Percentiles rank a stretch among this genome's conserved stretches.
Conservation (phyloP, 2,329 filamentous ascomycete genomes). For the Chlorencoelia australis region DNA sequence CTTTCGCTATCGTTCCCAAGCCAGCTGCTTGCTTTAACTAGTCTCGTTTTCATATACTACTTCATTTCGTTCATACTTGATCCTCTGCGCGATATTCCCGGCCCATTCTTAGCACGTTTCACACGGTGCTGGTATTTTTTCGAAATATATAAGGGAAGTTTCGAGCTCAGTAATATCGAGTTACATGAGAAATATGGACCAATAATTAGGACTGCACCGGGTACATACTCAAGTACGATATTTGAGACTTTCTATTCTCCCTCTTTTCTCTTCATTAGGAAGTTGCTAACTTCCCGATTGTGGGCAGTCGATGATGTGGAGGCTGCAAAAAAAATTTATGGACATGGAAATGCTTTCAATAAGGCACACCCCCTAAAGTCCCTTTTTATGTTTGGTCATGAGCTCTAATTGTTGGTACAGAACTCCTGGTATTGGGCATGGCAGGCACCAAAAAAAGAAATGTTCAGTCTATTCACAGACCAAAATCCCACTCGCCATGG, state of each 20-base stretch:
- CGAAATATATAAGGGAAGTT: constrained; percentile 15
- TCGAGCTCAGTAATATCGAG: constrained; percentile 8
- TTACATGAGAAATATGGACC: constrained; percentile 38
- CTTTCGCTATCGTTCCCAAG: neutral
- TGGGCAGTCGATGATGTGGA: constrained; percentile 33
- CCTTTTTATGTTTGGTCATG: too few relatives aligned
- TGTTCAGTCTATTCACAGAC: constrained; percentile 27
- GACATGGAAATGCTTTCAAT: constrained; percentile 30
- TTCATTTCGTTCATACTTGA: neutral
- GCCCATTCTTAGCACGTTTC: constrained; percentile 36
- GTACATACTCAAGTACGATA: constrained; percentile 38
- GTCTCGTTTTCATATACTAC: constrained; percentile 1
- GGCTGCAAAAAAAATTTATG: constrained; percentile 34
- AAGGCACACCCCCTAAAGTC: constrained; percentile 12
- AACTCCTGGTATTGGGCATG: constrained; percentile 22
- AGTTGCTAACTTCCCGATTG: too few relatives aligned
- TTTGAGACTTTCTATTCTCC: too few relatives aligned
- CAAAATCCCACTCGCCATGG: constrained; percentile 30
- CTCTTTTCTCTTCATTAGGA: too few relatives aligned
- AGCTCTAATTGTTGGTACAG: too few relatives aligned
- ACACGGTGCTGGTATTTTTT: constrained; percentile 35
- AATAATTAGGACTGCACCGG: constrained; percentile 39
- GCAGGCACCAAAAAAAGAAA: constrained; percentile 13
- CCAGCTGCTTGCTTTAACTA: neutral
- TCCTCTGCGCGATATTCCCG: constrained; percentile 32